These are phyloP conservation scores for Candolleomyces efflorescens DNA, from an alignment of 768 basidiomycete genomes.

Conservation along the genomic window DNA sequence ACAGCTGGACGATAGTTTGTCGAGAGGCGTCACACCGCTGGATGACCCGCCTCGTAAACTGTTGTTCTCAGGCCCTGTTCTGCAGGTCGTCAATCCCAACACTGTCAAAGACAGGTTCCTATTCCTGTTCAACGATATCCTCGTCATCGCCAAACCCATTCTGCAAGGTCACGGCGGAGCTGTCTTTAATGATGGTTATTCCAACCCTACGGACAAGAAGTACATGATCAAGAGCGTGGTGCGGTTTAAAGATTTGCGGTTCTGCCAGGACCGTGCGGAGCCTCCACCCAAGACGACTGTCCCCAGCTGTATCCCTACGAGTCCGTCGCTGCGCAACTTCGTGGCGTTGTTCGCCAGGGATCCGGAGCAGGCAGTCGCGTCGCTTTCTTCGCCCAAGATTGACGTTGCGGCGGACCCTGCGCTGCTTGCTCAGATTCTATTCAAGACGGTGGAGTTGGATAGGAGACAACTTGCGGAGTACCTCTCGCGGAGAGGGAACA, in stretches of 20 bases:
- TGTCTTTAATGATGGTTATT: constrained; percentile 49
- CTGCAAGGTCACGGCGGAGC: constrained; percentile 68
- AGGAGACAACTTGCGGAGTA: constrained; percentile 80
- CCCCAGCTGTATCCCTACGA: constrained; percentile 39
- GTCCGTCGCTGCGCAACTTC: constrained; percentile 67
- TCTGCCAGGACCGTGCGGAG: constrained; percentile 67
- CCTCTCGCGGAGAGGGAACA: constrained; percentile 69
- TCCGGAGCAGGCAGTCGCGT: constrained; percentile 73
- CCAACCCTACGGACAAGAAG: constrained; percentile 59
- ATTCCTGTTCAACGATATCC: constrained; percentile 94
- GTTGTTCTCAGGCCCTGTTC: constrained; percentile 76
- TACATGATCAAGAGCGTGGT: constrained; percentile 91
- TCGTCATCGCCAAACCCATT: constrained; percentile 90
- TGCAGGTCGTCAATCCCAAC: constrained; percentile 92
- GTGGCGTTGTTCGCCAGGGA: constrained; percentile 76
- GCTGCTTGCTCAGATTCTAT: constrained; percentile 73
- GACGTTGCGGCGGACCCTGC: constrained; percentile 59
- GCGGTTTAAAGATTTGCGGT: constrained; percentile 63
- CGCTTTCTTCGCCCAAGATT: constrained; percentile 56
- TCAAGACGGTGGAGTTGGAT: constrained; percentile 83
- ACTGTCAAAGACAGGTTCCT: constrained; percentile 95
- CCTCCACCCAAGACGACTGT: constrained; percentile 39
- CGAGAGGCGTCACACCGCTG: constrained; percentile 58
- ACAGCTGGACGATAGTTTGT: constrained; percentile 66
- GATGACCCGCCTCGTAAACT: constrained; percentile 88